Evolutionary conservation across 805 yeast species (phyloP).

Genomic region (Hanseniaspora lindneri): DNA sequence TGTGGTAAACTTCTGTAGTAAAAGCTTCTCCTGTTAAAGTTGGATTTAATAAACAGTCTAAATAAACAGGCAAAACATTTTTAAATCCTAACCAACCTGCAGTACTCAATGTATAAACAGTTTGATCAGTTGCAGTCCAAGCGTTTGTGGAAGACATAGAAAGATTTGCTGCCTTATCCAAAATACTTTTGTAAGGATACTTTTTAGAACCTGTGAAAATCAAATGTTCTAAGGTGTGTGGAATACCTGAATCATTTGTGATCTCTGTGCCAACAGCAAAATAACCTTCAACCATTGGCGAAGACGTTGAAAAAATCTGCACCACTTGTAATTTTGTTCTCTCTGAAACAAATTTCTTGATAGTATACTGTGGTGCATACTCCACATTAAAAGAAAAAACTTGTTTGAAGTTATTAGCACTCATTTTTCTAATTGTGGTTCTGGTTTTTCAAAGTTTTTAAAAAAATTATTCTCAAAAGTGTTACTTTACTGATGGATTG

Average conservation of each 20-base stretch:
- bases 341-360: constrained; percentile 65
- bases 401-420: constrained; percentile 28
- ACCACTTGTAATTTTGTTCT: constrained; percentile 77
- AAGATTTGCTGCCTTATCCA: constrained; percentile 76
- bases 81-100: constrained; percentile 97
- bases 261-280: constrained; percentile 94
- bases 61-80: constrained; percentile 69
- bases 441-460: too few species aligned
- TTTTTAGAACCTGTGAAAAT: constrained; percentile 86
- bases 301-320: constrained; percentile 55
- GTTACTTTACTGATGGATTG: too few species aligned
- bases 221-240: constrained; percentile 91
- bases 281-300: constrained; percentile 86
- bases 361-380: constrained; percentile 53
- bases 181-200: constrained; percentile 81
- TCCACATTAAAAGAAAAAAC: constrained; percentile 49
- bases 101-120: constrained; percentile 79
- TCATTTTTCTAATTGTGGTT: constrained; percentile 7
- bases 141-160: constrained; percentile 85
- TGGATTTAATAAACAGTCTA: constrained; percentile 78
- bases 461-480: too few species aligned
- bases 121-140: constrained; percentile 93
- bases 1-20: constrained; percentile 85
- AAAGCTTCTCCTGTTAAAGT: constrained; percentile 84
- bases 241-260: constrained; percentile 75